A percentile compares a stretch with the other conserved stretches of the same genome.
These are phyloP conservation scores for Pythium rishiriense DNA, from an alignment of 352 stramenopile species.

Conservation along the genomic window DNA sequence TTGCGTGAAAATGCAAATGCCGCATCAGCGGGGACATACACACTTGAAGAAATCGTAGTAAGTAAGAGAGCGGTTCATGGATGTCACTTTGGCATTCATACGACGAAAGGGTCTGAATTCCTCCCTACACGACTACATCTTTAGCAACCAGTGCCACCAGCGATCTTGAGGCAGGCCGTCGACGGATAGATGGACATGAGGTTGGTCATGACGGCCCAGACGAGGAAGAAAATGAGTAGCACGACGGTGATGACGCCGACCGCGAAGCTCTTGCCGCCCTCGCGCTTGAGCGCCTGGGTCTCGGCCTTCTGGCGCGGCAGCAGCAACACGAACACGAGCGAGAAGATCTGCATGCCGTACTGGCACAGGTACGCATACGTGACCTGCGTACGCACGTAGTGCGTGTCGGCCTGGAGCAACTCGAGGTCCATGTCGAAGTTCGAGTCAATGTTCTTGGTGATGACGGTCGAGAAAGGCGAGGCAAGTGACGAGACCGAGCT, in stretches of 20 bases:
- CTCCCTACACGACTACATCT: not conserved
- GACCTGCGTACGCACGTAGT: constrained; percentile 27
- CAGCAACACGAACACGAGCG: constrained; percentile 33
- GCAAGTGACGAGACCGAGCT: constrained; percentile 31
- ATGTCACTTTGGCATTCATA: not conserved
- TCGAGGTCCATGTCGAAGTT: constrained; percentile 29
- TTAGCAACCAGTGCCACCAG: constrained; percentile 30
- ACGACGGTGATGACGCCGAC: constrained; percentile 28
- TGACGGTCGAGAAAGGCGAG: constrained; percentile 30
- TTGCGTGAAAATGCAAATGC: too few relatives aligned
- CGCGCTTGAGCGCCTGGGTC: constrained; percentile 33
- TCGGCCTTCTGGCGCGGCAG: constrained; percentile 37
- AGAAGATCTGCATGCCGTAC: constrained; percentile 33
- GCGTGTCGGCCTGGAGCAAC: constrained; percentile 25
- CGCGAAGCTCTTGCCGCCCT: constrained; percentile 23
- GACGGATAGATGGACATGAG: constrained; percentile 36
- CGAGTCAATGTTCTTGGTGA: constrained; percentile 32
- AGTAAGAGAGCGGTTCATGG: too few relatives aligned
- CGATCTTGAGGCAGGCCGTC: constrained; percentile 34
- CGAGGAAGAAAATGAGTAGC: constrained; percentile 26
- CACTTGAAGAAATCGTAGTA: too few relatives aligned
- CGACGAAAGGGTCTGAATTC: not conserved
- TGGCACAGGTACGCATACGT: constrained; percentile 33
- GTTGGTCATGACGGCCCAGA: constrained; percentile 39
- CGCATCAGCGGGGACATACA: too few relatives aligned